Evolutionary conservation across 2,329 filamentous ascomycete genomes (phyloP).

Genomic region (Botrytis elliptica): DNA sequence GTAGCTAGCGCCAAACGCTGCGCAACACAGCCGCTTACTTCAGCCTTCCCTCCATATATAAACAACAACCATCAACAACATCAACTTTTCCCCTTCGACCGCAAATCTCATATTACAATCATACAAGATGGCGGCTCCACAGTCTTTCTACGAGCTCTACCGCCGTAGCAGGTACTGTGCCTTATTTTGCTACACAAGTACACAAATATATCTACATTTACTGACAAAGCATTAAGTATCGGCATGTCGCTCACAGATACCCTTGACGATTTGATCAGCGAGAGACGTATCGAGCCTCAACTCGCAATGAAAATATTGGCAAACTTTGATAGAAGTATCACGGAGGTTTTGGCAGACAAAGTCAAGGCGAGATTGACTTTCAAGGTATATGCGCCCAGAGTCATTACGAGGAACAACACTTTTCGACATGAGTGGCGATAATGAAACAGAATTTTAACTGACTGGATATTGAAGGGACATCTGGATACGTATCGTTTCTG

Average conservation of each 20-base stretch:
- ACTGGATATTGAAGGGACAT: constrained; percentile 64
- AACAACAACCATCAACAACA: constrained; percentile 20
- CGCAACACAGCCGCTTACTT: constrained; percentile 25
- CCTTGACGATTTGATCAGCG: constrained; percentile 93
- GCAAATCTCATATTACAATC: constrained; percentile 25
- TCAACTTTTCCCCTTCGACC: constrained; percentile 18
- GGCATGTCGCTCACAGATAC: constrained; percentile 92
- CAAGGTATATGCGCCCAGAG: constrained; percentile 65
- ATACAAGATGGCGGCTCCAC: constrained; percentile 49
- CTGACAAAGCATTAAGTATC: constrained; percentile 60
- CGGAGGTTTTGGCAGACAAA: constrained; percentile 86
- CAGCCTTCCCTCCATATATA: constrained; percentile 25
- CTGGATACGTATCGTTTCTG: constrained; percentile 99
- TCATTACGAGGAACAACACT: background rate
- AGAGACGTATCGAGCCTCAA: constrained; percentile 93
- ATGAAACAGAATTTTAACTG: constrained; percentile 25
- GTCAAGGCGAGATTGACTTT: constrained; percentile 90
- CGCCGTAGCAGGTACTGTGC: constrained; percentile 86
- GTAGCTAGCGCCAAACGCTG: constrained; percentile 26
- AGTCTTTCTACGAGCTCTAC: constrained; percentile 90
- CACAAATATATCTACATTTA: constrained; percentile 28
- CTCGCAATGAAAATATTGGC: constrained; percentile 97
- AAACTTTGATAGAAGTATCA: constrained; percentile 92
- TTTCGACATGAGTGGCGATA: background rate
- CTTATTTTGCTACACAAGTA: constrained; percentile 36